A percentile compares a stretch with the other conserved stretches of the same genome.
These are phyloP conservation scores for Obelidium mucronatum DNA, from an alignment of 192 early-diverging fungal species.

Conservation along the genomic window DNA sequence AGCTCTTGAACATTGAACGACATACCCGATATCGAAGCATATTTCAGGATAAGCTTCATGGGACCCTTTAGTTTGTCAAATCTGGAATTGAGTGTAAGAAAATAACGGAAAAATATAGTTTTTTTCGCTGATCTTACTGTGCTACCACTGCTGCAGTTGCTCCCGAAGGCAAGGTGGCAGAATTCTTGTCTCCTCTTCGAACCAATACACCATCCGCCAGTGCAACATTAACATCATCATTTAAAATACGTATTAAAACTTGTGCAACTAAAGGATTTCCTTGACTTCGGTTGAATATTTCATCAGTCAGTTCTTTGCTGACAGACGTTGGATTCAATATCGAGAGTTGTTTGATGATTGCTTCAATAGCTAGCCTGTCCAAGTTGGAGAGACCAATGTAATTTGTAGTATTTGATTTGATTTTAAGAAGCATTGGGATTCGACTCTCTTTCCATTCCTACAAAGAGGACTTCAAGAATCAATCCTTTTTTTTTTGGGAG, in stretches of 20 bases:
- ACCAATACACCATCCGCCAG: conserved; percentile 4
- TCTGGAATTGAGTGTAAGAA: conserved; percentile 3
- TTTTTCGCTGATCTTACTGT: conserved; percentile 25
- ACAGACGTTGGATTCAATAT: not conserved
- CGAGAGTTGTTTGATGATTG: conserved; percentile 18
- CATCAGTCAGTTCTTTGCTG: not conserved
- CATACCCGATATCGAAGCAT: conserved; percentile 37
- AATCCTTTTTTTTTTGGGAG: too few species aligned
- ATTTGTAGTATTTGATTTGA: conserved; percentile 4
- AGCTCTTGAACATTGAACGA: conserved; percentile 25
- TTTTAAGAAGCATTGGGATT: conserved; percentile 7
- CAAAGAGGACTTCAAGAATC: not conserved
- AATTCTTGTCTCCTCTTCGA: not conserved
- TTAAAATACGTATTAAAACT: conserved; percentile 29
- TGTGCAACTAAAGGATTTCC: conserved; percentile 32
- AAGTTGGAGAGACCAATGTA: conserved; percentile 12
- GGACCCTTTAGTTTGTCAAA: conserved; percentile 26
- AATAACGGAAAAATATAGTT: not conserved
- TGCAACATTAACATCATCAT: conserved; percentile 23
- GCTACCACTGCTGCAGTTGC: conserved; percentile 35
- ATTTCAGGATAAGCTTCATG: conserved; percentile 32
- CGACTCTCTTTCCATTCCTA: conserved; percentile 36
- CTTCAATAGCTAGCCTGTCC: conserved; percentile 6
- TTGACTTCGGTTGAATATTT: conserved; percentile 30
- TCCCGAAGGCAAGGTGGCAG: conserved; percentile 21